Conservation (phyloP, 2,329 filamentous ascomycete genomes). For the Sphaceloma murrayae region DNA sequence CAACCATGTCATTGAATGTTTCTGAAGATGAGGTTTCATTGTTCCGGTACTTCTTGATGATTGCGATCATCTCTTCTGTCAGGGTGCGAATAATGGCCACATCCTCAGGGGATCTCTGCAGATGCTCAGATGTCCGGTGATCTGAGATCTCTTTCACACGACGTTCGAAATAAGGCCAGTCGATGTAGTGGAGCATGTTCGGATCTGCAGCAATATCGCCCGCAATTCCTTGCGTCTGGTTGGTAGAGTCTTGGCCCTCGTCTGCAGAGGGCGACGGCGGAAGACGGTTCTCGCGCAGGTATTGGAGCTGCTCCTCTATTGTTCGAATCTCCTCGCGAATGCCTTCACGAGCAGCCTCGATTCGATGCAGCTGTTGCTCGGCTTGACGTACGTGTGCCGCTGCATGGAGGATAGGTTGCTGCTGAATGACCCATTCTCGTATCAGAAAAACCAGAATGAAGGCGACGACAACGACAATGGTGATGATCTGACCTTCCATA, state of each 20-base stretch:
- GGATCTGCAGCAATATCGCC: neutral
- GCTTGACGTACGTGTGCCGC: constrained; percentile 33
- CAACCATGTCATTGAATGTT: constrained; percentile 4
- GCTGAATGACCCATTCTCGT: constrained; percentile 94
- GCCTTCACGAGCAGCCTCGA: constrained; percentile 15
- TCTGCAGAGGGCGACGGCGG: too few species aligned
- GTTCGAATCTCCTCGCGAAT: constrained; percentile 16
- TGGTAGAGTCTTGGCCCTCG: too few species aligned
- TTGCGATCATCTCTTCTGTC: constrained; percentile 7
- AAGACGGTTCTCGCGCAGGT: too few species aligned
- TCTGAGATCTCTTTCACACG: constrained; percentile 5
- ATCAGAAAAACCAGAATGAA: constrained; percentile 98
- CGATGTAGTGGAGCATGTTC: neutral
- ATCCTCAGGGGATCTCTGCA: neutral
- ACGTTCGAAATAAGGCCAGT: constrained; percentile 5
- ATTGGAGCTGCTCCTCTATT: constrained; percentile 15
- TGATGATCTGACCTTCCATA: constrained; percentile 89
- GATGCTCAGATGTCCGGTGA: neutral
- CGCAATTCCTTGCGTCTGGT: too few species aligned
- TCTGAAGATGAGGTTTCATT: neutral
- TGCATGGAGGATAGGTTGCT: constrained; percentile 87
- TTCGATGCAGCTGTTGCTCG: constrained; percentile 23
- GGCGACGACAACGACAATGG: constrained; percentile 76
- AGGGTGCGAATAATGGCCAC: constrained; percentile 6
- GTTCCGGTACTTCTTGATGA: constrained; percentile 1